phyloP scores from a whole-genome alignment of 2,329 filamentous ascomycete genomes.

The Fusarium sp. region DNA sequence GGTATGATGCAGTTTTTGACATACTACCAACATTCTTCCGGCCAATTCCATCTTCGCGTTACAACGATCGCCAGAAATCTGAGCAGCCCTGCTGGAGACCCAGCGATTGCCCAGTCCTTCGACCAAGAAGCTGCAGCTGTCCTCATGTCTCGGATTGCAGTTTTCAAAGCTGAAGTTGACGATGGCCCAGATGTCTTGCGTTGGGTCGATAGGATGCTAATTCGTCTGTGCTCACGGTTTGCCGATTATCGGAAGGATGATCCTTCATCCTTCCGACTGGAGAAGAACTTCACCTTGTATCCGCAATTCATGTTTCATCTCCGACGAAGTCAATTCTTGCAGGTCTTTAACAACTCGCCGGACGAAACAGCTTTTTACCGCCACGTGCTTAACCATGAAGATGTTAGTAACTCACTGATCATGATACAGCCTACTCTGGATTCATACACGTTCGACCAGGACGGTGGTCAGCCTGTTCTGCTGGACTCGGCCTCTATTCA shows the following conservation, averaged over 20 bases:
- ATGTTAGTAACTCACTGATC: constrained; percentile 94
- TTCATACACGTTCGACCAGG: constrained; percentile 96
- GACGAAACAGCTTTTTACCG: constrained; percentile 99
- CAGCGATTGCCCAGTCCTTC: constrained; percentile 94
- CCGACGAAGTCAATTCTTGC: constrained; percentile 94
- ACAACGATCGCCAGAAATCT: constrained; percentile 93
- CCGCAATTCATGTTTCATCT: constrained; percentile 99
- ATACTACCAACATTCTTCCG: constrained; percentile 97
- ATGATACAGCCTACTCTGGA: constrained; percentile 99
- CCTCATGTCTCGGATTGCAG: constrained; percentile 98
- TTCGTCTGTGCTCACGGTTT: constrained; percentile 93
- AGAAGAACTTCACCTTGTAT: constrained; percentile 99
- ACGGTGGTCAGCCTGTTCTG: constrained; percentile 91
- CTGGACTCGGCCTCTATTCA: constrained; percentile 97
- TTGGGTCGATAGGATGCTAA: constrained; percentile 99
- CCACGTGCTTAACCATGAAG: constrained; percentile 96
- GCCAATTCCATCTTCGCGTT: constrained; percentile 94
- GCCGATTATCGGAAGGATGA: constrained; percentile 99
- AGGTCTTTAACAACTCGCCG: constrained; percentile 99
- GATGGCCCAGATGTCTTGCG: constrained; percentile 97
- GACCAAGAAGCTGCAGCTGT: constrained; percentile 98
- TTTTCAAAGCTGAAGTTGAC: constrained; percentile 98
- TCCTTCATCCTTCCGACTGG: constrained; percentile 92
- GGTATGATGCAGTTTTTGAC: constrained; percentile 98
- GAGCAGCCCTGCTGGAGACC: constrained; percentile 92